A percentile compares a stretch with the other conserved stretches of the same genome.
phyloP scores from a whole-genome alignment of 73 alveolate genomes.

The Tetrahymena thermophila region DNA sequence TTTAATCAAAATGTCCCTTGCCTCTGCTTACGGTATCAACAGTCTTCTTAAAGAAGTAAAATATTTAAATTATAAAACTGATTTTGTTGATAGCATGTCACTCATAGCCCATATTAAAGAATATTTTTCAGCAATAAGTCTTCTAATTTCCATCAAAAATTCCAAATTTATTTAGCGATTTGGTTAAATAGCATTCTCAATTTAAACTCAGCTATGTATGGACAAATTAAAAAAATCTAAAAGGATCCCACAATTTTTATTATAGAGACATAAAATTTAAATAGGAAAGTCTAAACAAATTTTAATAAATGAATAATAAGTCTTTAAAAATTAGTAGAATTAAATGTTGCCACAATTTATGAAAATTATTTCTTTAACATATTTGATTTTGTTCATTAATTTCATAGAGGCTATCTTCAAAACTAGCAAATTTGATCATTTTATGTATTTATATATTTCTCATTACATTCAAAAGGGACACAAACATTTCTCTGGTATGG shows the following conservation, averaged over 20 bases:
- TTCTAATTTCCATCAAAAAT: not conserved
- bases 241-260: not conserved
- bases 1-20: not conserved
- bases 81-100: not conserved
- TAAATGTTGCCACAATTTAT: not conserved
- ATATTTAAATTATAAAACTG: not conserved
- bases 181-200: not conserved
- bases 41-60: not conserved
- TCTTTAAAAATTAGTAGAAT: not conserved
- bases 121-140: not conserved
- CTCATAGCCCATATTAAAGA: not conserved
- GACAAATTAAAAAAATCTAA: not conserved
- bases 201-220: not conserved
- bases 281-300: not conserved
- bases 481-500: constrained; percentile 88
- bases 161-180: not conserved
- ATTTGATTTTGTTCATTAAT: too few relatives aligned
- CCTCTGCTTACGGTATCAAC: constrained; percentile 3
- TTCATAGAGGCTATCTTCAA: not conserved
- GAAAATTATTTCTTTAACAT: not conserved
- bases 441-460: not conserved
- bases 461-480: constrained; percentile 57
- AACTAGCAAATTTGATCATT: not conserved
- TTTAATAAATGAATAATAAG: not conserved
- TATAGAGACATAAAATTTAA: too few relatives aligned